These are phyloP conservation scores for Leccinum idahoense DNA, from an alignment of 1,284 basidiomycete species.

Conservation along the genomic window DNA sequence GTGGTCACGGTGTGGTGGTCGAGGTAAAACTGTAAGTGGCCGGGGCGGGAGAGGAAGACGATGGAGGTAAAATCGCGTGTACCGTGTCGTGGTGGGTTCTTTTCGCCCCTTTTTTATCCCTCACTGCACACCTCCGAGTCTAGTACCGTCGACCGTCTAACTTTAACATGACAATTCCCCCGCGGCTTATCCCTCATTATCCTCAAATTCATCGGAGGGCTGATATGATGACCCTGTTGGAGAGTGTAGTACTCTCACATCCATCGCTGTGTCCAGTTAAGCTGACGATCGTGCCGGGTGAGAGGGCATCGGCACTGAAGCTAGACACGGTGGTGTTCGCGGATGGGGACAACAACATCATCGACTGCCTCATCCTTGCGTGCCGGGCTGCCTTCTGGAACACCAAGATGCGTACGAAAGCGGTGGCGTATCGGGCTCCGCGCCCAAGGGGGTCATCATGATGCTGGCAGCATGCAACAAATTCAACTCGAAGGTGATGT, in stretches of 20 bases:
- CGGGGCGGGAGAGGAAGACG: constrained; percentile 40
- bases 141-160: not conserved
- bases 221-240: constrained; percentile 56
- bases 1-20: constrained; percentile 22
- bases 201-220: constrained; percentile 60
- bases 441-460: constrained; percentile 20
- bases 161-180: not conserved
- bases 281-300: constrained; percentile 57
- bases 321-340: constrained; percentile 55
- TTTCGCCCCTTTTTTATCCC: not conserved
- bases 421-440: constrained; percentile 52
- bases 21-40: constrained; percentile 74
- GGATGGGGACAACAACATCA: constrained; percentile 43
- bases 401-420: constrained; percentile 68
- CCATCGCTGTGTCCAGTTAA: constrained; percentile 58
- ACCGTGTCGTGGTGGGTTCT: constrained; percentile 67
- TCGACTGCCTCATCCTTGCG: constrained; percentile 74
- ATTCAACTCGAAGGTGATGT: constrained; percentile 14
- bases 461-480: not conserved
- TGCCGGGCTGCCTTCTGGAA: constrained; percentile 74
- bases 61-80: constrained; percentile 59
- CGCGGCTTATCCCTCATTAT: constrained; percentile 28
- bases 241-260: constrained; percentile 53
- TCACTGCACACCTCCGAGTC: not conserved
- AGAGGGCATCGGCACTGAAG: constrained; percentile 65